These are phyloP conservation scores for Orbilia blumenaviensis DNA, from an alignment of 2,329 filamentous ascomycete species.

Conservation along the genomic window DNA sequence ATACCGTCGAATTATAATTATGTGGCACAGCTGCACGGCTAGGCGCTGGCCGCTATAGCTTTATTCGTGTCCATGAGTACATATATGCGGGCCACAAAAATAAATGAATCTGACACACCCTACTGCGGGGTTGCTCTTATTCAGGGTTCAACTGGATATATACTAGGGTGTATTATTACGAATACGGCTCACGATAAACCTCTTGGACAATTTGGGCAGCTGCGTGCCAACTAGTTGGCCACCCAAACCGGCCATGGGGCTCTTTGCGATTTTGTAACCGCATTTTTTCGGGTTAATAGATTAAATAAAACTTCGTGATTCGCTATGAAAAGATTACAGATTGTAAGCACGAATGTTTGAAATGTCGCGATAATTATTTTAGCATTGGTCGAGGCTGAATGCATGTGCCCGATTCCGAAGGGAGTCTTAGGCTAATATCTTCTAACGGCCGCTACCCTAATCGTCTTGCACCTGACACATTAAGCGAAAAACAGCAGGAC, in stretches of 20 bases:
- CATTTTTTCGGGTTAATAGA: background rate
- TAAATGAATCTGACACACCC: background rate
- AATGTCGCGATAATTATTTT: too few relatives aligned
- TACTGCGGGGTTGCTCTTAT: background rate
- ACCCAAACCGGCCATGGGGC: too few relatives aligned
- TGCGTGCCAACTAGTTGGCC: too few relatives aligned
- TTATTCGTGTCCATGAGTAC: too few relatives aligned
- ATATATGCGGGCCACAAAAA: background rate
- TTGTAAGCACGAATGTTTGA: background rate
- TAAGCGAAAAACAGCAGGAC: constrained; percentile 9
- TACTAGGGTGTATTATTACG: background rate
- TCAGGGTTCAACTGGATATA: background rate
- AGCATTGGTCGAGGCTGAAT: too few relatives aligned
- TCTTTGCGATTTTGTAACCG: too few relatives aligned
- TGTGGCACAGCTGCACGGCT: too few relatives aligned
- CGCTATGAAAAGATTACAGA: background rate
- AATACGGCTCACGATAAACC: too few relatives aligned
- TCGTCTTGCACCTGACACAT: background rate
- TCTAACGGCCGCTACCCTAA: background rate
- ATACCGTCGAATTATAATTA: too few relatives aligned
- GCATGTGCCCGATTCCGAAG: background rate
- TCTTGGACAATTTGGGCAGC: too few relatives aligned
- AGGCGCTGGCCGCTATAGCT: too few relatives aligned
- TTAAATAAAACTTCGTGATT: background rate
- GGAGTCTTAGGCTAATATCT: background rate